These are phyloP conservation scores for Ilex asprella DNA, from an alignment of 257 asterid genomes.

Conservation along the genomic window DNA sequence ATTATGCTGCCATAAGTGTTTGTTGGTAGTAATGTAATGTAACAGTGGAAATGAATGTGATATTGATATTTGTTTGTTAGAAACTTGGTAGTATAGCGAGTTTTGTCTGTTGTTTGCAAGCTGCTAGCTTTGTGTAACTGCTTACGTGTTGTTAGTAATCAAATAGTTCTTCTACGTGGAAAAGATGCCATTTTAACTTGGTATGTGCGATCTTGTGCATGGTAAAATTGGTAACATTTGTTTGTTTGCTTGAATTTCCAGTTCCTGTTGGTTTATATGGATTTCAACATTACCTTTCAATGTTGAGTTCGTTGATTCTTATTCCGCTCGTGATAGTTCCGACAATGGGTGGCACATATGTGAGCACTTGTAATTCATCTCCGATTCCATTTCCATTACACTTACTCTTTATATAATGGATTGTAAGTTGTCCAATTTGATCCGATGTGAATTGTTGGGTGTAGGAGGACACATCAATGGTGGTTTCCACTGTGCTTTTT, in stretches of 20 bases:
- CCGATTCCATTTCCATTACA: constrained; percentile 1
- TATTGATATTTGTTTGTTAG: too few species aligned
- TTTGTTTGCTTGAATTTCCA: constrained; percentile 28
- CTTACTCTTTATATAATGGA: not conserved
- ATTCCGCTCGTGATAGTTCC: constrained; percentile 97
- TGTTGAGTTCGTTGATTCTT: constrained; percentile 86
- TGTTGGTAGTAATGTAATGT: constrained; percentile 3
- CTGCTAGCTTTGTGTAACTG: too few species aligned
- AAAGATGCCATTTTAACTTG: too few species aligned
- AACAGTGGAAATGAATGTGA: too few species aligned
- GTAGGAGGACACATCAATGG: constrained; percentile 92
- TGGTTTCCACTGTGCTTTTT: constrained; percentile 84
- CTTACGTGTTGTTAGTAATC: too few species aligned
- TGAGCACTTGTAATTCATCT: constrained; percentile 48
- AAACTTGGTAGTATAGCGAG: too few species aligned
- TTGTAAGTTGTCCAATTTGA: constrained; percentile 6
- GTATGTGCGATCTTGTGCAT: too few species aligned
- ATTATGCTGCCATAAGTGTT: too few species aligned
- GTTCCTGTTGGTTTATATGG: constrained; percentile 97
- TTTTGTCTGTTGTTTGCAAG: too few species aligned
- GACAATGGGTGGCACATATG: constrained; percentile 99
- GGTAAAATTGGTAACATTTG: too few species aligned
- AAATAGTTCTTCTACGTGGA: too few species aligned
- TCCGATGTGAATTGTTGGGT: constrained; percentile 20
- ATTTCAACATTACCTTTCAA: constrained; percentile 86